phyloP scores from a whole-genome alignment of 1,139 yeast species.

The Saccharomycopsis hybrid region DNA sequence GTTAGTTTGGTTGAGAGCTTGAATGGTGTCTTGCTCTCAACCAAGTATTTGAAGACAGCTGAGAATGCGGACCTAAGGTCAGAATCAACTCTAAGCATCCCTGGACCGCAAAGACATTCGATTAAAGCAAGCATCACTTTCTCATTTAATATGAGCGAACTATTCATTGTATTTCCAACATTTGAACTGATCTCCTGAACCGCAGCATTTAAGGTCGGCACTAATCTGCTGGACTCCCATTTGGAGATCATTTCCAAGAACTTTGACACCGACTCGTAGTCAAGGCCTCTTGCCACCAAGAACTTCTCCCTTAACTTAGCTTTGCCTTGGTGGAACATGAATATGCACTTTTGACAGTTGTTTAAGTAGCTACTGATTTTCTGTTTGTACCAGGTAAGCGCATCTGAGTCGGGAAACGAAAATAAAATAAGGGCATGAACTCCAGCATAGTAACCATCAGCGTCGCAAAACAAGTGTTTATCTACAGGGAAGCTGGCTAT shows the following conservation, averaged over 20 bases:
- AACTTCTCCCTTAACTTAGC: conserved; percentile 46
- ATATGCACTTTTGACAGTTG: conserved; percentile 46
- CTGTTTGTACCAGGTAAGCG: conserved; percentile 38
- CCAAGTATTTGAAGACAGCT: conserved; percentile 28
- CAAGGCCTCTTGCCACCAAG: conserved; percentile 43
- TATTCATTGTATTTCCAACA: background rate
- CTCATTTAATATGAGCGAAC: background rate
- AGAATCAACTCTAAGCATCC: conserved; percentile 35
- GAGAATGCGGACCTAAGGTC: conserved; percentile 33
- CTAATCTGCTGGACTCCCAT: conserved; percentile 46
- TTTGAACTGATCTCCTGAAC: background rate
- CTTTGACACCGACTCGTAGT: conserved; percentile 40
- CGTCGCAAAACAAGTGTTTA: conserved; percentile 54
- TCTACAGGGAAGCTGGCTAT: conserved; percentile 18
- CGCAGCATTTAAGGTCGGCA: conserved; percentile 28
- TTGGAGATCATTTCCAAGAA: conserved; percentile 43
- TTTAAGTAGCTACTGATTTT: conserved; percentile 36
- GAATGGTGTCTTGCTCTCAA: conserved; percentile 26
- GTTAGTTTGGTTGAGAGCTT: conserved; percentile 25
- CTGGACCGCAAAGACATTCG: conserved; percentile 49
- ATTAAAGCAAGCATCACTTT: conserved; percentile 32
- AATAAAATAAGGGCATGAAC: conserved; percentile 52
- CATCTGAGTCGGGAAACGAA: conserved; percentile 46
- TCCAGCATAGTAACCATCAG: conserved; percentile 40
- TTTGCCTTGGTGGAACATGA: conserved; percentile 46